Base-by-base conservation (phyloP, 768 basidiomycete genomes). In the Arthromyces matolae region DNA sequence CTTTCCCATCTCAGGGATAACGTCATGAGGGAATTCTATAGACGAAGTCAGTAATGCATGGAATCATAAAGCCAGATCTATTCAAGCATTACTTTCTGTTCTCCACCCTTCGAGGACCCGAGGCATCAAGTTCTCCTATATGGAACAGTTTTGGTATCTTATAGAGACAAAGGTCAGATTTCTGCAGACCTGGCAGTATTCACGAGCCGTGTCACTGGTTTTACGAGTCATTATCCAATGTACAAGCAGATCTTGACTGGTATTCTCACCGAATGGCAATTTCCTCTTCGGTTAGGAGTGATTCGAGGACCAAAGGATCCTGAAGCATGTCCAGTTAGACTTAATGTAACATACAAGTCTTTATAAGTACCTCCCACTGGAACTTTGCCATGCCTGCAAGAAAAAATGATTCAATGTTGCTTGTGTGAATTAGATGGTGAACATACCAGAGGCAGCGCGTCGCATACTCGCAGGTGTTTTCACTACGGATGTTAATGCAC, bases 1-100 rank as follows among this genome's bases (percentile, higher is more conserved):
- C 51, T 83, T 79, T 4, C 95, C 95, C 94, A 97, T 96, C 64
- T 95, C 91, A 8, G 82, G 80, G 18, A 97, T 72, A 41, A 92
- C 82, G 5, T 74, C 69, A 49, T 74, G 75, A 65, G 93, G 77
- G 66, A 92, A 94, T 60, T 86, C 89, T 90, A 61, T 25, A 19
- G 38, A 16, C 31, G 16, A 50, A 20, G 5, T 3, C 7, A 35
- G 13, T 19, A 18, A 8, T 35, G 16, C 1, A 35, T 37, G 33
- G 7, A 37, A 13, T 5, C 32, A 24, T 18, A 8, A 25, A 18
- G 22, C 41, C 49, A 34, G 24, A 36, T 23, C 8, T 37, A 22
- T n/a, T 16, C 16, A 25, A 10, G 6, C 55, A 74, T 46, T 40
- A 89, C 91, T 73, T 79, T 96, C 95, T 5, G 85, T 91, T 46